phyloP scores from a whole-genome alignment of 1,284 basidiomycete genomes.

The Amylostereum areolatum region DNA sequence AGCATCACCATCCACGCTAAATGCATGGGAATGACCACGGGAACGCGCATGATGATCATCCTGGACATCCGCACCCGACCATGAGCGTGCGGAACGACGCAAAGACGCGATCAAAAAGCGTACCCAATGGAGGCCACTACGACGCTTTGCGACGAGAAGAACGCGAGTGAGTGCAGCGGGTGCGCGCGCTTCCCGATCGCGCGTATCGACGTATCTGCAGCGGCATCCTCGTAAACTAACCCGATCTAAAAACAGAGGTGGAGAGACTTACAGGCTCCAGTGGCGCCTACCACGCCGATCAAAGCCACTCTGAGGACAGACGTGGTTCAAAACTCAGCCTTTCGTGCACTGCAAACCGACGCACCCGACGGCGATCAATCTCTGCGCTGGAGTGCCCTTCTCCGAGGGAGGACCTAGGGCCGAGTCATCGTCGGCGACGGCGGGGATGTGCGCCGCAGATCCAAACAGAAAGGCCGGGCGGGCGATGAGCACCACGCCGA shows the following conservation, averaged over 20 bases:
- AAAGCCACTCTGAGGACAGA: constrained; percentile 39
- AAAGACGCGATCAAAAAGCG: not conserved
- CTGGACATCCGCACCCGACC: constrained; percentile 19
- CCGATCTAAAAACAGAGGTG: not conserved
- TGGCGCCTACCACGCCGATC: constrained; percentile 54
- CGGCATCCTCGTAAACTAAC: not conserved
- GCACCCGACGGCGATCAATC: constrained; percentile 32
- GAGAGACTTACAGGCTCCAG: constrained; percentile 49
- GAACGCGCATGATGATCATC: constrained; percentile 35
- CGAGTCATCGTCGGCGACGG: constrained; percentile 1
- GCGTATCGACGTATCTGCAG: constrained; percentile 58
- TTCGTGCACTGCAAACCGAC: not conserved
- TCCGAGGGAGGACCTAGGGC: constrained; percentile 6
- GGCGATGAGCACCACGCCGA: constrained; percentile 49
- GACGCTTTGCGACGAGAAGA: constrained; percentile 61
- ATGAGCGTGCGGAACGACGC: constrained; percentile 15
- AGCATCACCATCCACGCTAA: constrained; percentile 40
- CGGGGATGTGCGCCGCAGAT: constrained; percentile 9
- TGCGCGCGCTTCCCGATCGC: constrained; percentile 72
- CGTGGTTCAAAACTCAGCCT: not conserved
- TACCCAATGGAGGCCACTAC: constrained; percentile 47
- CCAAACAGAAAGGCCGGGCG: constrained; percentile 30
- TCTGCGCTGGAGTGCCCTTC: constrained; percentile 24
- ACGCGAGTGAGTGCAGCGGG: constrained; percentile 65
- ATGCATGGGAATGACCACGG: constrained; percentile 41